These are phyloP conservation scores for Tetrapyrgos nigripes DNA, from an alignment of 1,284 basidiomycete genomes.

Conservation along the genomic window DNA sequence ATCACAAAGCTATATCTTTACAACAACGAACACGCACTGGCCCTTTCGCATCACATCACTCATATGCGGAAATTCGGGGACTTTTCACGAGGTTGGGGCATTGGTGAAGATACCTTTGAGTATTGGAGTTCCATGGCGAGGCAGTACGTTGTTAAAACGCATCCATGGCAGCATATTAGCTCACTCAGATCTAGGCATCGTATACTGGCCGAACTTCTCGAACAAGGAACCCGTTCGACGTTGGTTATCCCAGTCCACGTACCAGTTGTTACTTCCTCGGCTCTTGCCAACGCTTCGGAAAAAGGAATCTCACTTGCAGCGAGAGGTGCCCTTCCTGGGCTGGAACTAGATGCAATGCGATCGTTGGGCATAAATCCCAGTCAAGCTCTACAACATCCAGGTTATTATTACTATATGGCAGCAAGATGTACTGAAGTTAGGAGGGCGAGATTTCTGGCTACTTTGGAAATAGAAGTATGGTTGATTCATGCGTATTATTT, in stretches of 20 bases:
- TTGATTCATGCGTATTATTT: background rate
- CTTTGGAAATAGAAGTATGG: constrained; percentile 64
- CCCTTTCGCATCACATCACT: constrained; percentile 80
- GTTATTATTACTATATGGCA: constrained; percentile 90
- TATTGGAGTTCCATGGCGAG: constrained; percentile 97
- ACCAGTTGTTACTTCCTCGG: constrained; percentile 38
- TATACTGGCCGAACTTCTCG: constrained; percentile 86
- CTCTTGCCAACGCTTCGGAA: constrained; percentile 26
- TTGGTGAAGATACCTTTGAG: constrained; percentile 96
- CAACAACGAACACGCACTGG: constrained; percentile 80
- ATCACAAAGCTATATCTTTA: constrained; percentile 91
- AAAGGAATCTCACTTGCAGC: constrained; percentile 30
- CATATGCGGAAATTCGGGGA: constrained; percentile 82
- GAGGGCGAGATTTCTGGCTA: constrained; percentile 67
- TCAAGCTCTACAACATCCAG: constrained; percentile 85
- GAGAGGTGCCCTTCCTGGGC: constrained; percentile 36
- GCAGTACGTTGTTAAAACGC: constrained; percentile 66
- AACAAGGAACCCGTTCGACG: constrained; percentile 76
- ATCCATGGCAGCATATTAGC: background rate
- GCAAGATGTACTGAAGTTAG: constrained; percentile 84
- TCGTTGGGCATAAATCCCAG: constrained; percentile 70
- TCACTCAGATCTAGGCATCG: constrained; percentile 64
- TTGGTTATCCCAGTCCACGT: constrained; percentile 69
- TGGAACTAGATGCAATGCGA: constrained; percentile 60
- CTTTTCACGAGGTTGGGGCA: constrained; percentile 92